Evolutionary conservation across 2,329 filamentous ascomycete genomes (phyloP).

Genomic region (Fusarium cyanostomum): DNA sequence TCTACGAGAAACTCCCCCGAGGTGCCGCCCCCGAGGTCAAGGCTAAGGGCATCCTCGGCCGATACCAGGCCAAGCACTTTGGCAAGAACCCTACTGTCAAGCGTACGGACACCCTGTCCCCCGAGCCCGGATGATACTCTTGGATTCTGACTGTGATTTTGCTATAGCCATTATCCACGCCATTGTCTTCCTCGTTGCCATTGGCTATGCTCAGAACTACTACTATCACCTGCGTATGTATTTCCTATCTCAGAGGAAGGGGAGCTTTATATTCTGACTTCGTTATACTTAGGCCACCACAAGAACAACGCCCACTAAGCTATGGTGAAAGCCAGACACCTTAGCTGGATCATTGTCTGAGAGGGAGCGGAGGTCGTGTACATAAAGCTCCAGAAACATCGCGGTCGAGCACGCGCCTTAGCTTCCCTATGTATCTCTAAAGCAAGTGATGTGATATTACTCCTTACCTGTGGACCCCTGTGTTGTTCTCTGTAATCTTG

Average conservation of each 20-base stretch:
- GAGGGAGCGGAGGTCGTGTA: conserved; percentile 50
- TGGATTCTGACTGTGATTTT: conserved; percentile 34
- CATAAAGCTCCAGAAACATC: conserved; percentile 51
- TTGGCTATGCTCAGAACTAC: conserved; percentile 98
- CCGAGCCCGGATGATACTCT: conserved; percentile 38
- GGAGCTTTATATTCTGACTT: conserved; percentile 27
- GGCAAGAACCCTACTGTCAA: conserved; percentile 89
- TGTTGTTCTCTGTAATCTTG: not conserved
- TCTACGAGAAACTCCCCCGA: conserved; percentile 98
- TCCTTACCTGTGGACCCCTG: conserved; percentile 14
- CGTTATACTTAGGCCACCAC: conserved; percentile 80
- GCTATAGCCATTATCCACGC: conserved; percentile 84
- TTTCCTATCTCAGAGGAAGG: conserved; percentile 39
- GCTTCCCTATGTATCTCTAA: conserved; percentile 49
- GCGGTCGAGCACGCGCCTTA: conserved; percentile 50
- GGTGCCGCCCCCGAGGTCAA: conserved; percentile 86
- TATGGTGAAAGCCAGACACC: conserved; percentile 27
- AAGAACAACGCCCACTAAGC: conserved; percentile 99
- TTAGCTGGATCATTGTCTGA: conserved; percentile 38
- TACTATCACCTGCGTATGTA: conserved; percentile 99
- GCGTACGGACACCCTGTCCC: conserved; percentile 69
- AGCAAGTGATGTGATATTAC: conserved; percentile 43
- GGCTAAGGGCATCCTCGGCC: conserved; percentile 82
- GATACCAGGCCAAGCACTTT: conserved; percentile 94
- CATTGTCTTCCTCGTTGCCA: conserved; percentile 77